Evolutionary conservation across 2,329 filamentous ascomycete genomes (phyloP).

Genomic region (Lomentospora prolificans): DNA sequence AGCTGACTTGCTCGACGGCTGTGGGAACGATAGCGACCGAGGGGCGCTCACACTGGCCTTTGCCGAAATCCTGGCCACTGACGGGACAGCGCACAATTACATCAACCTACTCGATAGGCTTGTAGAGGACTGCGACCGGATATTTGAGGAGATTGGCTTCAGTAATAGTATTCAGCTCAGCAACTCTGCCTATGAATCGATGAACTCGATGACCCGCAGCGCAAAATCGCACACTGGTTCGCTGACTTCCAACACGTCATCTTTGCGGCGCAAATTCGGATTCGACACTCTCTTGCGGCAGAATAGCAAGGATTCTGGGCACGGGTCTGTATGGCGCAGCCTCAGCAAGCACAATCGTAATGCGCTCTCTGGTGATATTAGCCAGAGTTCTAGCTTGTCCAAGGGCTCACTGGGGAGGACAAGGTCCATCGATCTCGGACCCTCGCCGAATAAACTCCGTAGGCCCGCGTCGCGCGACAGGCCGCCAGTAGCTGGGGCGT

Average conservation of each 20-base stretch:
- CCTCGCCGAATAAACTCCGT: constrained; percentile 21
- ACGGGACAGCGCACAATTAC: constrained; percentile 69
- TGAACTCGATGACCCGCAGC: constrained; percentile 44
- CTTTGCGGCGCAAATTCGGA: constrained; percentile 73
- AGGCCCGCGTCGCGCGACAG: constrained; percentile 49
- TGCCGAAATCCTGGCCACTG: constrained; percentile 72
- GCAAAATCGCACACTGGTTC: constrained; percentile 61
- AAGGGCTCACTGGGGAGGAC: constrained; percentile 59
- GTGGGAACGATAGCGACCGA: constrained; percentile 81
- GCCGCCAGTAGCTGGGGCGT: constrained; percentile 51
- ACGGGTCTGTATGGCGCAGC: constrained; percentile 75
- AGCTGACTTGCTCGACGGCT: constrained; percentile 79
- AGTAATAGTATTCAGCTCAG: constrained; percentile 29
- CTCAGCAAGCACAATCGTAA: constrained; percentile 70
- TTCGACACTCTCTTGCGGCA: constrained; percentile 67
- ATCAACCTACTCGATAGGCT: constrained; percentile 82
- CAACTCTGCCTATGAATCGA: constrained; percentile 42
- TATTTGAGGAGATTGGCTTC: constrained; percentile 59
- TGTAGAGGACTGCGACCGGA: constrained; percentile 77
- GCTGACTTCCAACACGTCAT: constrained; percentile 76
- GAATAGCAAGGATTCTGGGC: constrained; percentile 66
- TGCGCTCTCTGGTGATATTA: constrained; percentile 33
- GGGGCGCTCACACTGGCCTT: constrained; percentile 83
- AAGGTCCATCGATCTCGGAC: constrained; percentile 66
- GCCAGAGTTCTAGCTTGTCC: constrained; percentile 54